Conservation (phyloP, 331 rosid genomes). For the Malus hybrid region DNA sequence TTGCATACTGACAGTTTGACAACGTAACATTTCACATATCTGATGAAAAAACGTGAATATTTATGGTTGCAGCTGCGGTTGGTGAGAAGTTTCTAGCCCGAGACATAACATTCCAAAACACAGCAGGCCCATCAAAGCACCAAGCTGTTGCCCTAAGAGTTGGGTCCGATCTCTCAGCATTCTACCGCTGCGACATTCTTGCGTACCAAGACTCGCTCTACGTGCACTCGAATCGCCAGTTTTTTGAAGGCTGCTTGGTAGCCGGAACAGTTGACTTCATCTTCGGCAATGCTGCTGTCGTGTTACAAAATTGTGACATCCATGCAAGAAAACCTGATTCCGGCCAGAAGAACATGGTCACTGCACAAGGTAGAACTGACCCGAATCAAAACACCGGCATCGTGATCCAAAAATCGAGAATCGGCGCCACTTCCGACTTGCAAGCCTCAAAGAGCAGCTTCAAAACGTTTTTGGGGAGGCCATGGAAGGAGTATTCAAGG, state of each 20-base stretch:
- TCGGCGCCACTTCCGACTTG: slow-evolving; percentile 61
- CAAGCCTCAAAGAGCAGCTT: slow-evolving; percentile 19
- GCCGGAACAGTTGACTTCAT: slow-evolving; percentile 81
- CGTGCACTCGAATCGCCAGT: slow-evolving; percentile 81
- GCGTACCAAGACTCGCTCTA: slow-evolving; percentile 89
- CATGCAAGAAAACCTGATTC: slow-evolving; percentile 55
- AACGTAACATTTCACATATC: neutral
- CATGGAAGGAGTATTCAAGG: slow-evolving; percentile 80
- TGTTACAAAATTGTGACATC: slow-evolving; percentile 67
- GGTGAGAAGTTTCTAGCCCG: slow-evolving; percentile 59
- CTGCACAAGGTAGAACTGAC: slow-evolving; percentile 77
- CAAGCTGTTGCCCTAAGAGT: slow-evolving; percentile 87
- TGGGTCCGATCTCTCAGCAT: slow-evolving; percentile 75
- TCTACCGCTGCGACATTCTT: slow-evolving; percentile 45
- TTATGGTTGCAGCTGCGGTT: slow-evolving; percentile 50
- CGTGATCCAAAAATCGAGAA: slow-evolving; percentile 63
- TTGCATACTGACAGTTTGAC: too few species aligned
- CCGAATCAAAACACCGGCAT: slow-evolving; percentile 93
- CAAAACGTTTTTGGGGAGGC: slow-evolving; percentile 67
- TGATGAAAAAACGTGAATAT: neutral
- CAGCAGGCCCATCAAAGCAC: slow-evolving; percentile 80
- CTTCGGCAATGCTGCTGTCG: slow-evolving; percentile 69
- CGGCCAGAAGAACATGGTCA: slow-evolving; percentile 78
- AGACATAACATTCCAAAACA: slow-evolving; percentile 70
- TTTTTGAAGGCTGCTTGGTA: slow-evolving; percentile 42